Evolutionary conservation across 2,329 filamentous ascomycete genomes (phyloP), one percentile per base, ranked within the genome.

Genomic region (Fusarium gaditjirri): DNA sequence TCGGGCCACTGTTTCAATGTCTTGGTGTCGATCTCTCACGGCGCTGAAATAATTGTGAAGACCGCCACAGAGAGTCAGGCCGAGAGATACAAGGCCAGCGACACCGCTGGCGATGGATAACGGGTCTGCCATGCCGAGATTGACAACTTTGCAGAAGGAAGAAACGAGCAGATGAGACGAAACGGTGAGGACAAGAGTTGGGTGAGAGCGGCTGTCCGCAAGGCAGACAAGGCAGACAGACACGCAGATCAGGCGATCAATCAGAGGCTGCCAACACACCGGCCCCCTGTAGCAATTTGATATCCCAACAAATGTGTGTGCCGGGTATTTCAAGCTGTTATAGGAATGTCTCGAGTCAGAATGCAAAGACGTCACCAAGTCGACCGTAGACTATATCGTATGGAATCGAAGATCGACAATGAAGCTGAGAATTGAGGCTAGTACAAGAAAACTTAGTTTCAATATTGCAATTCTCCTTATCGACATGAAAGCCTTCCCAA

Each of bases 81-180:
- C 61, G 3, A 68, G 46, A 1, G 65, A 68, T 11, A 68, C 42
- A 8, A 66, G 33, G 14, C 65, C 61, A 50, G 61, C 54, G n/a
- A 68, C 47, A 1, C 61, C 42, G 1, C 61, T 66, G 4, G 65
- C 53, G 4, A 66, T 31, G 6, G 47, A 54, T 1, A 68, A 19
- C 3, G 53, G 41, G 10, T 68, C 61, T 0, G 31, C 54, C 54
- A 68, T 68, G 11, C 1, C 0, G 8, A 35, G 0, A 3, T 5
- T 29, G n/a, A 12, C 0, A 19, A 1, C 2, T 31, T 54, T 31
- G 25, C 0, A 42, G 4, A 3, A 2, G 16, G 8, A 13, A 50
- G 6, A 25, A 35, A 8, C 3, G 3, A 25, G 0, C 3, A 7
- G 11, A 0, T 0, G n/a, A 50, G 5, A 21, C 0, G 31, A 23